phyloP scores from a whole-genome alignment of 805 yeast species.

The Saturnispora kantuleensis region DNA sequence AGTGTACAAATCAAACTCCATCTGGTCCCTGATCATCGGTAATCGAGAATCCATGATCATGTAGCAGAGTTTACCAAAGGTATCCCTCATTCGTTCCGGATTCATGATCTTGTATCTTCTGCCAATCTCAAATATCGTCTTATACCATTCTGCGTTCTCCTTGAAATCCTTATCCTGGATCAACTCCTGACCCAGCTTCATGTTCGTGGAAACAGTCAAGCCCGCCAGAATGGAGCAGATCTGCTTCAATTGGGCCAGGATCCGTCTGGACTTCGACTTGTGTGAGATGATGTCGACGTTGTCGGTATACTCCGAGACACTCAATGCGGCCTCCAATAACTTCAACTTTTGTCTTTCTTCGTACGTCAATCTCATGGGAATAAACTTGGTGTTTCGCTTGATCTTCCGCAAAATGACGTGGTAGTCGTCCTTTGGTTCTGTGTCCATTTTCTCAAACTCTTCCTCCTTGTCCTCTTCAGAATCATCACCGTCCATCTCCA shows the following conservation, averaged over 20 bases:
- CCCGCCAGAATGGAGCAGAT: constrained; percentile 75
- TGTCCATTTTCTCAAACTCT: constrained; percentile 7
- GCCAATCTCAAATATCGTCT: constrained; percentile 64
- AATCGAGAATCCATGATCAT: constrained; percentile 79
- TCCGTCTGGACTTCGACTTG: constrained; percentile 58
- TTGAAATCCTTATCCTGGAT: constrained; percentile 58
- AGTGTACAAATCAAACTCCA: constrained; percentile 68
- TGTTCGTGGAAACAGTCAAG: constrained; percentile 64
- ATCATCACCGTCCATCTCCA: constrained; percentile 11
- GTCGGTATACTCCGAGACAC: constrained; percentile 74
- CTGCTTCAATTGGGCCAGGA: constrained; percentile 61
- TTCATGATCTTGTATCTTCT: constrained; percentile 76
- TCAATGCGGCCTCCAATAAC: constrained; percentile 63
- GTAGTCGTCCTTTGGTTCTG: constrained; percentile 13
- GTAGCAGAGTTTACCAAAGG: constrained; percentile 70
- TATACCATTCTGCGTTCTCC: constrained; percentile 66
- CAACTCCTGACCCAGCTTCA: constrained; percentile 57
- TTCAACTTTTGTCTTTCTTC: constrained; percentile 63
- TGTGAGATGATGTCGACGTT: constrained; percentile 63
- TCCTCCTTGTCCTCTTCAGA: constrained; percentile 9
- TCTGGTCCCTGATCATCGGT: constrained; percentile 56
- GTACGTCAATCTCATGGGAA: constrained; percentile 58
- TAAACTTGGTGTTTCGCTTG: constrained; percentile 38
- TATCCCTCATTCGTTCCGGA: constrained; percentile 72
- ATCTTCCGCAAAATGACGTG: constrained; percentile 27